Percentiles rank a stretch among this genome's conserved stretches.
Conservation (phyloP, 257 asterid species). For the Solanum peruvianum region DNA sequence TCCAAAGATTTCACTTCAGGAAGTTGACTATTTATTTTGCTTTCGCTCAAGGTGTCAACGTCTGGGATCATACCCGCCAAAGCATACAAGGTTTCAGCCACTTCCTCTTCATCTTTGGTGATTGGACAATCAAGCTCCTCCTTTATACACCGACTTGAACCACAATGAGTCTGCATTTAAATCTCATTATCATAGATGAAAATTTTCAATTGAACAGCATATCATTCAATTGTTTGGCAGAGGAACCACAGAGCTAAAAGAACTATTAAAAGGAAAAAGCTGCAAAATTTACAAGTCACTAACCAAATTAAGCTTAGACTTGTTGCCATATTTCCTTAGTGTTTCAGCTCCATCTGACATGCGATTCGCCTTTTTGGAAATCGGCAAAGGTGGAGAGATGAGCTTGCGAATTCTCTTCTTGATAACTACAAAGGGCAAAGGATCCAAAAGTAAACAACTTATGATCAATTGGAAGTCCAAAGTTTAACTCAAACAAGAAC, state of each 20-base stretch:
- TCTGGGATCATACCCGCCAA: conserved; percentile 45
- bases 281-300: neutral
- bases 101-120: conserved; percentile 85
- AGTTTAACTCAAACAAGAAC: neutral
- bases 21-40: conserved; percentile 10
- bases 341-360: conserved; percentile 19
- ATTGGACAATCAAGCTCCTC: conserved; percentile 10
- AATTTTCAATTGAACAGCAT: neutral
- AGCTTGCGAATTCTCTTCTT: conserved; percentile 48
- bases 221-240: neutral
- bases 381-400: conserved; percentile 19
- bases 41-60: conserved; percentile 10
- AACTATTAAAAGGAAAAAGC: neutral
- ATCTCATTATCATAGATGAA: neutral
- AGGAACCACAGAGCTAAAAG: neutral
- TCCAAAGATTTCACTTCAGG: conserved; percentile 23
- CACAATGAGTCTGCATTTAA: conserved; percentile 22
- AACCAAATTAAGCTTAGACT: conserved; percentile 47
- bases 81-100: conserved; percentile 68
- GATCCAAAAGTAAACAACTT: neutral
- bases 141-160: neutral
- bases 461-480: neutral
- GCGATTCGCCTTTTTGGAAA: conserved; percentile 24
- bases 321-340: conserved; percentile 20
- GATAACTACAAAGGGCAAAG: conserved; percentile 24